Conservation (phyloP, 1,284 basidiomycete genomes). For the Cerrena zonata region DNA sequence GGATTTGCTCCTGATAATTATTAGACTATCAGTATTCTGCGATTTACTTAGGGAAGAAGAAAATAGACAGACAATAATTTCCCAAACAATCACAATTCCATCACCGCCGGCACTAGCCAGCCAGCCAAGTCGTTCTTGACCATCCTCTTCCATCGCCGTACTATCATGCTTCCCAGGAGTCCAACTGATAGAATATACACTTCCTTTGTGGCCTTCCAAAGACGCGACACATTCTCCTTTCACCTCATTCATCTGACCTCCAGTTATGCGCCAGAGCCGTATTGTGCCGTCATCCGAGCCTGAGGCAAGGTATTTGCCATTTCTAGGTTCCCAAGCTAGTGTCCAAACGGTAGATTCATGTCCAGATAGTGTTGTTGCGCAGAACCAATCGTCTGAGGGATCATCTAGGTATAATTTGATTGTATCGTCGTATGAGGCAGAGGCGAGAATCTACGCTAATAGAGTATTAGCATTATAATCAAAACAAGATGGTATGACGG, state of each 20-base stretch:
- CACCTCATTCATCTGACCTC: constrained; percentile 42
- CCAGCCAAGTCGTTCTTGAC: constrained; percentile 52
- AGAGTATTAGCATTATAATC: constrained; percentile 12
- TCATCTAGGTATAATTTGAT: constrained; percentile 94
- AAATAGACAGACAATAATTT: constrained; percentile 48
- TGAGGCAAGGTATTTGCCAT: constrained; percentile 79
- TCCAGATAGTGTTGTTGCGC: constrained; percentile 75
- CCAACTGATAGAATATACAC: constrained; percentile 81
- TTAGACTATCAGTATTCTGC: too few relatives aligned
- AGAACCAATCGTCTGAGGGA: constrained; percentile 91
- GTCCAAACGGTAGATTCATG: constrained; percentile 91
- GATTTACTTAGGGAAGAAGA: too few relatives aligned
- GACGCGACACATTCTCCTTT: constrained; percentile 56
- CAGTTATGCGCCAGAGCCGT: constrained; percentile 51
- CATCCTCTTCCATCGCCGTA: constrained; percentile 20
- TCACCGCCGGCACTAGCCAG: constrained; percentile 73
- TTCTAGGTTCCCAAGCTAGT: constrained; percentile 69
- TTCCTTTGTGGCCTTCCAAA: constrained; percentile 59
- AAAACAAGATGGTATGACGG: constrained; percentile 1
- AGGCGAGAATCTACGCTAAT: constrained; percentile 78
- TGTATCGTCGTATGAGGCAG: constrained; percentile 94
- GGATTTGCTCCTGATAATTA: neutral
- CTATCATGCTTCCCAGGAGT: constrained; percentile 29
- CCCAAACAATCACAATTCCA: constrained; percentile 71
- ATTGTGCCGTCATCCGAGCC: constrained; percentile 76